Percentiles rank a stretch among this genome's conserved stretches.
phyloP scores from a whole-genome alignment of 176 grass and related monocot genomes.

The Paspalum notatum region DNA sequence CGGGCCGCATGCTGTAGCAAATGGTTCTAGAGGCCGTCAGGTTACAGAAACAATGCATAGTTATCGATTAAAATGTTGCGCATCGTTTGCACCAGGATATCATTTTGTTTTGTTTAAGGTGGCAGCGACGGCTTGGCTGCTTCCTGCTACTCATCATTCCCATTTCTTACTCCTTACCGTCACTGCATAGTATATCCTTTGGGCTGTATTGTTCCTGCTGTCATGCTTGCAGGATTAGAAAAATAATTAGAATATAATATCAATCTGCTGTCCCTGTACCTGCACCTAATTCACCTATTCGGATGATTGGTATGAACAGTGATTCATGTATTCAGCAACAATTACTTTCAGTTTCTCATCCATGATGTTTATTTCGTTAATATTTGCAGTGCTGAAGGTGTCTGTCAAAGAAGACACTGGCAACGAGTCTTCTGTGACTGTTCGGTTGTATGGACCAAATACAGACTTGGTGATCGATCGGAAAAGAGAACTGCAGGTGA shows the following conservation, averaged over 20 bases:
- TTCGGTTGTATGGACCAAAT: conserved; percentile 93
- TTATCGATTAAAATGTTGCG: conserved; percentile 6
- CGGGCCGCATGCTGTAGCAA: background rate
- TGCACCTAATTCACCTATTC: conserved; percentile 10
- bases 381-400: conserved; percentile 83
- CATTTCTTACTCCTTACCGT: background rate
- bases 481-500: conserved; percentile 82
- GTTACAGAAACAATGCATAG: background rate
- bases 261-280: background rate
- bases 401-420: conserved; percentile 53
- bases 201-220: background rate
- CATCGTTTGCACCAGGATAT: background rate
- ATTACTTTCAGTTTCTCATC: background rate
- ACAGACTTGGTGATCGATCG: conserved; percentile 96
- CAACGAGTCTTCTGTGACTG: conserved; percentile 60
- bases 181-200: background rate
- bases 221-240: background rate
- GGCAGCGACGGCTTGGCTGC: background rate
- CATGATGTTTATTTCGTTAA: conserved; percentile 19
- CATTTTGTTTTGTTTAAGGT: too few species aligned
- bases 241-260: background rate
- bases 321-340: background rate
- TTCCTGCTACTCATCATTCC: background rate
- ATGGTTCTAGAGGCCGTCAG: background rate
- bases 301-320: background rate